phyloP scores from a whole-genome alignment of 1,284 basidiomycete species.

The Puccinia polysora region DNA sequence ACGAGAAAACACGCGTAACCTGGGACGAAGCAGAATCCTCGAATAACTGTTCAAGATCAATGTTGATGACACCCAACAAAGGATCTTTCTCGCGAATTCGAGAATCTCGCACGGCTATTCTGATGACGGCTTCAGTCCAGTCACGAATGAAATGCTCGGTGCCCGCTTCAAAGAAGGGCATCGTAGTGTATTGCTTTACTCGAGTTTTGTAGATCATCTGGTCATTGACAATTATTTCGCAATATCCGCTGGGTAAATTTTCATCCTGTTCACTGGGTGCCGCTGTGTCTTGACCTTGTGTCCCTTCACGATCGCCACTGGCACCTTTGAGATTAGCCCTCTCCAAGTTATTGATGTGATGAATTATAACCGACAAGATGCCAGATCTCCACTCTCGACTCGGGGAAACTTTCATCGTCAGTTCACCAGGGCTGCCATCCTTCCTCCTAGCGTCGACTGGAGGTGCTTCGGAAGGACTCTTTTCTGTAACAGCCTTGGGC shows the following conservation, averaged over 20 bases:
- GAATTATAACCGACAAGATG: conserved; percentile 58
- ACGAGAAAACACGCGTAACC: conserved; percentile 59
- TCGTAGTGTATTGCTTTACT: conserved; percentile 63
- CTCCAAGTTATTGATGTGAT: conserved; percentile 61
- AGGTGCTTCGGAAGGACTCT: conserved; percentile 50
- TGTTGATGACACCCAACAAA: conserved; percentile 66
- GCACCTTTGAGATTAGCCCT: conserved; percentile 60
- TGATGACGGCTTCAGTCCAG: conserved; percentile 63
- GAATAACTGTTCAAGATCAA: conserved; percentile 56
- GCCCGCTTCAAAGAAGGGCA: conserved; percentile 68
- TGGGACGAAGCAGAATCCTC: conserved; percentile 56
- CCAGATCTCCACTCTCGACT: conserved; percentile 62
- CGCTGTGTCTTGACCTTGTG: conserved; percentile 61
- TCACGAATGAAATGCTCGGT: conserved; percentile 70
- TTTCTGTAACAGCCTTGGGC: conserved; percentile 51
- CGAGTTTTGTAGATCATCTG: conserved; percentile 59
- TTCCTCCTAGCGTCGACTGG: conserved; percentile 54
- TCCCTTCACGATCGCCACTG: conserved; percentile 59
- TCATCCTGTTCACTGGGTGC: conserved; percentile 59
- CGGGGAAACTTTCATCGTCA: conserved; percentile 59
- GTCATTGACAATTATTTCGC: conserved; percentile 62
- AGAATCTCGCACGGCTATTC: conserved; percentile 65
- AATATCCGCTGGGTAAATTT: conserved; percentile 58
- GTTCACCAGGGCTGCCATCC: conserved; percentile 55
- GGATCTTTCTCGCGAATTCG: conserved; percentile 64